Evolutionary conservation across 441 rosid species (phyloP).

Genomic region (Populus trichocarpa): DNA sequence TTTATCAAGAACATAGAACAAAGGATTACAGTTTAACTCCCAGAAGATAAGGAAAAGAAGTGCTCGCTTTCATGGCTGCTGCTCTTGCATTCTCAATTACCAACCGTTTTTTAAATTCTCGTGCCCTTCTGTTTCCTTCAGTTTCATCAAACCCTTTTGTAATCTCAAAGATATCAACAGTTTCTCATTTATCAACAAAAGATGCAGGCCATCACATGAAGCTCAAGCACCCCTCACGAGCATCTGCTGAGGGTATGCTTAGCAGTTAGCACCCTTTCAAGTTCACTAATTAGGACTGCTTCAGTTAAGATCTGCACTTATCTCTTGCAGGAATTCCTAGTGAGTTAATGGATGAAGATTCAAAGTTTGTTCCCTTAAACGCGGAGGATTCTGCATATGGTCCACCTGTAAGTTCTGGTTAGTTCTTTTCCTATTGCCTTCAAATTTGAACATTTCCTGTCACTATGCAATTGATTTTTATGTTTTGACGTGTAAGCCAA

Average conservation of each 20-base stretch:
- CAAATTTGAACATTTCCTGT: too few species aligned
- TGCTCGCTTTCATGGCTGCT: slow-evolving; percentile 28
- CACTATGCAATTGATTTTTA: too few species aligned
- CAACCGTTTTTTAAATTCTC: slow-evolving; percentile 9
- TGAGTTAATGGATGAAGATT: slow-evolving; percentile 48
- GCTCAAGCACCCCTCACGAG: slow-evolving; percentile 25
- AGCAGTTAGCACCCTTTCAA: background rate
- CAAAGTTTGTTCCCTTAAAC: slow-evolving; percentile 47
- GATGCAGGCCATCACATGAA: slow-evolving; percentile 13
- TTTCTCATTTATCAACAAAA: slow-evolving; percentile 8
- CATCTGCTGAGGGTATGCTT: slow-evolving; percentile 43
- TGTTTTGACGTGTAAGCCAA: too few species aligned
- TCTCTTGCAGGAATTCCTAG: slow-evolving; percentile 42
- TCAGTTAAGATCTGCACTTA: background rate
- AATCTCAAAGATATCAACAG: slow-evolving; percentile 6
- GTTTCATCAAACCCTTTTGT: slow-evolving; percentile 11
- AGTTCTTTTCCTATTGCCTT: too few species aligned
- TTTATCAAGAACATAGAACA: background rate
- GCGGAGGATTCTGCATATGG: too few species aligned
- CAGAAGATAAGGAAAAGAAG: background rate
- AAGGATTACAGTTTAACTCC: background rate
- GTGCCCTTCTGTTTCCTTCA: slow-evolving; percentile 16
- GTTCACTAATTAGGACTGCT: background rate
- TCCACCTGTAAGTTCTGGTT: too few species aligned
- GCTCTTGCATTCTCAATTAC: slow-evolving; percentile 14